A percentile compares a stretch with the other conserved stretches of the same genome.
Evolutionary conservation across 768 basidiomycete species (phyloP).

Genomic region (Mycena albidolilacea): DNA sequence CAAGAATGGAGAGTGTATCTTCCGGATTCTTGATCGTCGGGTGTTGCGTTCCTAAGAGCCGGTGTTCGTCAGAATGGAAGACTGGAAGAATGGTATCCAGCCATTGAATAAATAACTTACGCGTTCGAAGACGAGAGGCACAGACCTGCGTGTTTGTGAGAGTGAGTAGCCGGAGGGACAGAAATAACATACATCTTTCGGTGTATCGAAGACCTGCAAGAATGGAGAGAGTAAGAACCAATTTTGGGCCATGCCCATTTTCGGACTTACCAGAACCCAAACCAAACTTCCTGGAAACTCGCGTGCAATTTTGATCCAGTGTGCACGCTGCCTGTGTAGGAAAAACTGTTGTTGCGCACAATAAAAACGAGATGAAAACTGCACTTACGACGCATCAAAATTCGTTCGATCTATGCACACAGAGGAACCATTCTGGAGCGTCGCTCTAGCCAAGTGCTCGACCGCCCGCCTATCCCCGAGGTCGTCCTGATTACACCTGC

Average conservation of each 20-base stretch:
- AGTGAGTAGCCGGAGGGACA: conserved; percentile 15
- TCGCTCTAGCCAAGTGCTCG: conserved; percentile 68
- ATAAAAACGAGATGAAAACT: not conserved
- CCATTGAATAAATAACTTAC: conserved; percentile 57
- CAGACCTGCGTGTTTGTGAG: conserved; percentile 64
- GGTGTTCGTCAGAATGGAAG: conserved; percentile 24
- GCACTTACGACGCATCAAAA: conserved; percentile 73
- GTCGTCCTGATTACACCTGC: conserved; percentile 86
- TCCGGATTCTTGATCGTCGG: conserved; percentile 81
- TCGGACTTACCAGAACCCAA: conserved; percentile 70
- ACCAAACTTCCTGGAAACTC: conserved; percentile 74
- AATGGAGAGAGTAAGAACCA: conserved; percentile 30
- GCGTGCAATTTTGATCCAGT: conserved; percentile 83
- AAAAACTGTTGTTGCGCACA: not conserved
- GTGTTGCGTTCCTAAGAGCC: conserved; percentile 72
- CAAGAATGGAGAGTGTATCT: conserved; percentile 72
- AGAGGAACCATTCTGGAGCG: conserved; percentile 72
- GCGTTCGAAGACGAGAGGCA: conserved; percentile 68
- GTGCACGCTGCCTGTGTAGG: conserved; percentile 70
- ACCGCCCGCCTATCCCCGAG: conserved; percentile 78
- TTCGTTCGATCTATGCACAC: conserved; percentile 88
- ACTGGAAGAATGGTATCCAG: not conserved
- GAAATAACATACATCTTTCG: conserved; percentile 71
- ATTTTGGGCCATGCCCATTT: conserved; percentile 1
- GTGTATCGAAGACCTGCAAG: conserved; percentile 72